Evolutionary conservation across 768 basidiomycete species (phyloP), one percentile per base, ranked within the genome.

Genomic region (Serendipita vermifera): DNA sequence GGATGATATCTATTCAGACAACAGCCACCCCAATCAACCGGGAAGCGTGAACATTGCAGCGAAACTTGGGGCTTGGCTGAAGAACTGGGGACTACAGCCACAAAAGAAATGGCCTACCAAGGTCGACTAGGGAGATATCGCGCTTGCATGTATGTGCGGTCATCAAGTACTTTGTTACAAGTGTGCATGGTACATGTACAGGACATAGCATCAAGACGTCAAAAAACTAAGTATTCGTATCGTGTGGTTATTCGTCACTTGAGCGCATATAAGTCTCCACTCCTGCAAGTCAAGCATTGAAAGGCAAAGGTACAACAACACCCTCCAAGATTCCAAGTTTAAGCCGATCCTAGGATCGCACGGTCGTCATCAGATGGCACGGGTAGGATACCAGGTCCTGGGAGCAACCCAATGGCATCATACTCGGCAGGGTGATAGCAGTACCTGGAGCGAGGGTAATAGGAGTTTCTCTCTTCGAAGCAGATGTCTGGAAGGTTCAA

Each of bases 41-140:
- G 78, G 79, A 1, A 77, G 77, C 48, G 57, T 59, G 35, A 75
- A 74, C 57, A 75, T 79, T 57, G 75, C 77, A 0, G 64, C 67
- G 2, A 61, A 73, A 48, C 77, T 80, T 59, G 66, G 69, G 53
- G 58, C 62, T 1, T 78, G 73, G 75, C 62, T 79, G 40, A 62
- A 71, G 59, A 64, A 70, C 11, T 79, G 75, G 74, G 77, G 77
- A 0, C 63, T 78, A 48, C 62, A 63, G 11, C 68, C 69, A 1
- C 40, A 59, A 60, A 58, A 48, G n/a, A 31, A 38, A 2, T 65
- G 64, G 64, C 56, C 62, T 22, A 62, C 64, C 22, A 41, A 41
- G 27, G 7, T n/a, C 5, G n/a, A 7, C 22, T 51, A 31, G 46
- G 46, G 9, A 24, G 46, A 20, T n/a, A n/a, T n/a, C n/a, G n/a